These are phyloP conservation scores for Chlorella sp. DNA, from an alignment of 139 green algal species.

Conservation along the genomic window DNA sequence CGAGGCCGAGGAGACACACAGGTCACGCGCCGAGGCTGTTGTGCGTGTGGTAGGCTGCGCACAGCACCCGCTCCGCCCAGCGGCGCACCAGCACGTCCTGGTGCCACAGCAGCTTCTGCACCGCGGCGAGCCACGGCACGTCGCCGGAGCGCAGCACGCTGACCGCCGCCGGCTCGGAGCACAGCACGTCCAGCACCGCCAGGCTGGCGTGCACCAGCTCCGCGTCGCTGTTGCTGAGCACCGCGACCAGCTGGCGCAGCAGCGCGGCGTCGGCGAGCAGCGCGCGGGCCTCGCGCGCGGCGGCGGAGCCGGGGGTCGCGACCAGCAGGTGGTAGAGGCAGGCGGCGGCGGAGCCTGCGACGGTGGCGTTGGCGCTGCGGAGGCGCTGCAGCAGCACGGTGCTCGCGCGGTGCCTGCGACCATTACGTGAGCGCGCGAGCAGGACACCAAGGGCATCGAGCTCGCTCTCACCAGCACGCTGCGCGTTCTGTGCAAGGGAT, in stretches of 20 bases:
- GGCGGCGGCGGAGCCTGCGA: neutral
- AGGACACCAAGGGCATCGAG: no score
- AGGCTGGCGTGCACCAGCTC: neutral
- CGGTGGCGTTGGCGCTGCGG: neutral
- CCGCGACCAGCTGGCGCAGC: neutral
- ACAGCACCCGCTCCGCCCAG: neutral
- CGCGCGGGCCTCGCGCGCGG: neutral
- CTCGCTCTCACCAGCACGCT: no score
- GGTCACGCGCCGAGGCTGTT: no score
- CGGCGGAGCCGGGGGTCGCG: no score
- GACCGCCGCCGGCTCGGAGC: neutral
- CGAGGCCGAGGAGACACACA: no score
- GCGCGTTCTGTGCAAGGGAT: no score
- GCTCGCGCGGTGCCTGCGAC: neutral
- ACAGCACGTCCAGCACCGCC: neutral
- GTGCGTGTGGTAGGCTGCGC: neutral
- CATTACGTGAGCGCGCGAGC: neutral
- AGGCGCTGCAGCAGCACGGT: neutral
- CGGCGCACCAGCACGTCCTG: neutral
- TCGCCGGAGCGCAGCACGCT: no score
- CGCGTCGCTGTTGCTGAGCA: neutral
- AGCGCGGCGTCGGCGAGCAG: neutral
- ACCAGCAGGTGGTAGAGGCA: neutral
- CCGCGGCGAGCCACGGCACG: neutral
- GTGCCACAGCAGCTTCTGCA: neutral